These are phyloP conservation scores for Fragaria ananassa DNA, from an alignment of 306 rosid species.

Conservation along the genomic window DNA sequence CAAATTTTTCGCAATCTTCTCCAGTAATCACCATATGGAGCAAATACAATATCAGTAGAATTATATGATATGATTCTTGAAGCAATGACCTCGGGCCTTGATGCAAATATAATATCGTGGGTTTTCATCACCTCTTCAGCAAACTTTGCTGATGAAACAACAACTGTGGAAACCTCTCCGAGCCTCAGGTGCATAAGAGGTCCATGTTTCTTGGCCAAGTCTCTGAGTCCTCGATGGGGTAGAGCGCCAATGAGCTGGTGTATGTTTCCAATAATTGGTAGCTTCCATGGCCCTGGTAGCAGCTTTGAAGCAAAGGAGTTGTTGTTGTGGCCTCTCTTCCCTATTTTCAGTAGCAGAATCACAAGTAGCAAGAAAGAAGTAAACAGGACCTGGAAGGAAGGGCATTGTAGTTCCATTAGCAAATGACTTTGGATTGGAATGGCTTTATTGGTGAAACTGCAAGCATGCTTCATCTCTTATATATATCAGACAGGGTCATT, in stretches of 20 bases:
- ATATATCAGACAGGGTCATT: too few species aligned
- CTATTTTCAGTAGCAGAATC: not conserved
- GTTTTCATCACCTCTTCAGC: conserved; percentile 41
- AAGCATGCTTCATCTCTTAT: not conserved
- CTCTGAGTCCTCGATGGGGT: conserved; percentile 31
- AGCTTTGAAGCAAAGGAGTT: conserved; percentile 10
- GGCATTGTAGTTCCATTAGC: not conserved
- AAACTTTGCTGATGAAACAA: conserved; percentile 39
- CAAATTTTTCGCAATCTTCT: conserved; percentile 27
- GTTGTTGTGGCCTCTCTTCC: not conserved
- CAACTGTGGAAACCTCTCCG: conserved; percentile 30
- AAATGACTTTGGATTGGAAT: not conserved
- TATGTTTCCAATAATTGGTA: conserved; percentile 34
- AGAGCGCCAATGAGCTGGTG: conserved; percentile 19
- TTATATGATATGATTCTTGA: not conserved
- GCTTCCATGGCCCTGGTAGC: conserved; percentile 36
- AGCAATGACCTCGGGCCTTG: conserved; percentile 23
- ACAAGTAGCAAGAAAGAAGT: not conserved
- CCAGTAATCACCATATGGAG: conserved; percentile 16
- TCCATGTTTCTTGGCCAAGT: conserved; percentile 31
- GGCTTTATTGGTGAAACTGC: not conserved
- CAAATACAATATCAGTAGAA: not conserved
- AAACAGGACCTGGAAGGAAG: not conserved
- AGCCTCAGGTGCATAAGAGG: conserved; percentile 43
- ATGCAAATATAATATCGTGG: conserved; percentile 32